Conservation (phyloP, 805 yeast species). For the Blastobotrys attinorum region DNA sequence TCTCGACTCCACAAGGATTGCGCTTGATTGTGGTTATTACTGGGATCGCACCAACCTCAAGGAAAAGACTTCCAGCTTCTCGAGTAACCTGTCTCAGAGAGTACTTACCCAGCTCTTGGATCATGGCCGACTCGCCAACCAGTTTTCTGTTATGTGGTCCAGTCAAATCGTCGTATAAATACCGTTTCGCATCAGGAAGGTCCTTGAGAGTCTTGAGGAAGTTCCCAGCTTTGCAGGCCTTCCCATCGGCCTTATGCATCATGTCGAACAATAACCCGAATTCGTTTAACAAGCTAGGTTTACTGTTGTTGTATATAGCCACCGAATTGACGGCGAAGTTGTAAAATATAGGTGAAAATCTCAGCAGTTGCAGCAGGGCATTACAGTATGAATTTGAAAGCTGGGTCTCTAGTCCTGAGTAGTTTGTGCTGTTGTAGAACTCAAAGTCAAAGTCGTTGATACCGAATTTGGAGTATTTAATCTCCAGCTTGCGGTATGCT, state of each 20-base stretch:
- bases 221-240: slow-evolving; percentile 74
- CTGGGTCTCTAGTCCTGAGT: slow-evolving; percentile 85
- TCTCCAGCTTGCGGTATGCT: slow-evolving; percentile 65
- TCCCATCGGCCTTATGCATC: slow-evolving; percentile 74
- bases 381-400: slow-evolving; percentile 72
- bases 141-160: slow-evolving; percentile 3
- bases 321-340: slow-evolving; percentile 53
- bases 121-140: slow-evolving; percentile 21
- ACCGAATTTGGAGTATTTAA: slow-evolving; percentile 82
- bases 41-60: slow-evolving; percentile 13
- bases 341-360: slow-evolving; percentile 68
- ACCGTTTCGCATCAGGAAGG: slow-evolving; percentile 40
- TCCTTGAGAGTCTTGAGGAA: slow-evolving; percentile 50
- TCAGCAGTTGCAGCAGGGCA: slow-evolving; percentile 67
- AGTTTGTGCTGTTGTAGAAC: slow-evolving; percentile 65
- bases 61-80: slow-evolving; percentile 36
- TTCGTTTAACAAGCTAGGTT: slow-evolving; percentile 58
- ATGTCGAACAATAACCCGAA: slow-evolving; percentile 86
- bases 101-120: slow-evolving; percentile 52
- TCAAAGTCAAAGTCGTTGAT: slow-evolving; percentile 90
- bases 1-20: slow-evolving; percentile 19
- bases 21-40: slow-evolving; percentile 18
- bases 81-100: slow-evolving; percentile 43
- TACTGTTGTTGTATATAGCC: slow-evolving; percentile 30
- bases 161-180: slow-evolving; percentile 36